Conservation (phyloP, 208 protist species). For the Wallacemonas sp. region DNA sequence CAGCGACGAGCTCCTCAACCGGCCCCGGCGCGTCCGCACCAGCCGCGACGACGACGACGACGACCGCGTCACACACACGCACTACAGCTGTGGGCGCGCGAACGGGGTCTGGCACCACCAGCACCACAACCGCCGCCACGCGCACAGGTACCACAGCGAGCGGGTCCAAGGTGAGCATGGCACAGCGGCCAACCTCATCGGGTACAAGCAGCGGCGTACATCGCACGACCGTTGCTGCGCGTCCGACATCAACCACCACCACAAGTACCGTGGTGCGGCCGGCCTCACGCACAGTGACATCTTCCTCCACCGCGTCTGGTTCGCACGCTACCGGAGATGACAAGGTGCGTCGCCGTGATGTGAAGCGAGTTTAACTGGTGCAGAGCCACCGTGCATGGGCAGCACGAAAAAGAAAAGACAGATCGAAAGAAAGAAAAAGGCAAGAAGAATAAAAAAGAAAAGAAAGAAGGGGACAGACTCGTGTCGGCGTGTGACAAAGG, state of each 20-base stretch:
- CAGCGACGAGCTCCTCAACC: not conserved
- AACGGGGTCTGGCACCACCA: slow-evolving; percentile 3
- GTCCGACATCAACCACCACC: not conserved
- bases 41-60: not conserved
- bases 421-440: not conserved
- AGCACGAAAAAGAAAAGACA: no score
- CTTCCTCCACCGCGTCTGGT: not conserved
- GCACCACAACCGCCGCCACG: slow-evolving; percentile 14
- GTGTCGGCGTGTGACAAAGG: no score
- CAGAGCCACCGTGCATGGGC: slow-evolving; percentile 12
- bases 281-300: no score
- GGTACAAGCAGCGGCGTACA: slow-evolving; percentile 11
- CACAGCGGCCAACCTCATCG: slow-evolving; percentile 9
- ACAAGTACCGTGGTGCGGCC: not conserved
- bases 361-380: not conserved
- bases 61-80: slow-evolving; percentile 9
- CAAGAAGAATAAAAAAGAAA: no score
- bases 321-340: not conserved
- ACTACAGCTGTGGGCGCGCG: slow-evolving; percentile 9
- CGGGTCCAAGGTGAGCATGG: slow-evolving; percentile 4
- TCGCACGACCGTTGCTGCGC: slow-evolving; percentile 16
- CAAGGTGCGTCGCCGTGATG: slow-evolving; percentile 6
- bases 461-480: no score
- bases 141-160: slow-evolving; percentile 12
- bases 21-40: not conserved